Percentiles rank a stretch among this genome's conserved stretches.
Evolutionary conservation across 371 early-diverging fungal genomes (phyloP).

Genomic region (Neoconidiobolus thromboides): DNA sequence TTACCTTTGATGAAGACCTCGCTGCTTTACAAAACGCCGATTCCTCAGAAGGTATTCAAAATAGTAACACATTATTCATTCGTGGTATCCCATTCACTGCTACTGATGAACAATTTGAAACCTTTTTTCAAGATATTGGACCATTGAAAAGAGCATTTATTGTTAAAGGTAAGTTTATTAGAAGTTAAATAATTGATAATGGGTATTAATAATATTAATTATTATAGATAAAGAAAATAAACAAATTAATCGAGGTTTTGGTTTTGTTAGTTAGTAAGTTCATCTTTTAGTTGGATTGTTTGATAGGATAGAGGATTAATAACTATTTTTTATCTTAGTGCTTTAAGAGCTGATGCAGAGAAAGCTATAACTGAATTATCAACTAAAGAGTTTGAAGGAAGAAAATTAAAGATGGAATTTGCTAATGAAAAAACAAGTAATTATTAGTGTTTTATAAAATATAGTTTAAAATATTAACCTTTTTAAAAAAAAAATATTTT

Average conservation of each 20-base stretch:
- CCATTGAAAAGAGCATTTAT: conserved; percentile 82
- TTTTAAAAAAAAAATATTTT: background rate
- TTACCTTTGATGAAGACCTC: background rate
- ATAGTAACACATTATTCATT: conserved; percentile 48
- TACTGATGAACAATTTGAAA: conserved; percentile 57
- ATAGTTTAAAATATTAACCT: background rate
- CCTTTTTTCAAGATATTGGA: conserved; percentile 73
- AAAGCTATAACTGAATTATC: conserved; percentile 52
- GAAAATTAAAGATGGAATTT: conserved; percentile 48
- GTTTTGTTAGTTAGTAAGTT: conserved; percentile 59
- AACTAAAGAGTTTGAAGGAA: conserved; percentile 39
- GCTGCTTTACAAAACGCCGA: background rate
- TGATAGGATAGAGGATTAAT: background rate
- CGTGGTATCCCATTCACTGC: conserved; percentile 64
- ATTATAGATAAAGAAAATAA: conserved; percentile 4
- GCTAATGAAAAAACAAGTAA: conserved; percentile 37
- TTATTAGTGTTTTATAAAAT: background rate
- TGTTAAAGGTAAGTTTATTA: conserved; percentile 23
- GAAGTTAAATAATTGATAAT: background rate
- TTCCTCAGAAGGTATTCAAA: background rate
- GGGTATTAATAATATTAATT: background rate
- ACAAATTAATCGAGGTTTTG: conserved; percentile 57
- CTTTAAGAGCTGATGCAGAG: conserved; percentile 70
- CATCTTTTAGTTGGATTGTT: background rate
- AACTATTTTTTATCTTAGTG: conserved; percentile 13